phyloP scores from a whole-genome alignment of 148 eudicot genomes.

The Polygonum aviculare region DNA sequence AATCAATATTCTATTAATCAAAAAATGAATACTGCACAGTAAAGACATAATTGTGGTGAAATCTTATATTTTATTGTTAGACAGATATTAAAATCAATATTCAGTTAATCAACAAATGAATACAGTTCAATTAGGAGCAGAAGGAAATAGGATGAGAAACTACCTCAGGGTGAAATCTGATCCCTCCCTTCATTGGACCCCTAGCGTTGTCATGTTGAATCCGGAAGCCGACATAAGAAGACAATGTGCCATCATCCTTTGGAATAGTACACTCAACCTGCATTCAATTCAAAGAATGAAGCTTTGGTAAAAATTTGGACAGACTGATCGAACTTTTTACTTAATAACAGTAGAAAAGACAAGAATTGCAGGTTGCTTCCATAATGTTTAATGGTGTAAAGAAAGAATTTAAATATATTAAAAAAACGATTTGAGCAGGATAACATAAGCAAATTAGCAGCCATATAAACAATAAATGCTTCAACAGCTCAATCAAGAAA shows the following conservation, averaged over 20 bases:
- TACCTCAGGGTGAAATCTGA: slow-evolving; percentile 99
- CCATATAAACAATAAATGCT: not conserved
- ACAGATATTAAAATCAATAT: not conserved
- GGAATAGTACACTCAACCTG: slow-evolving; percentile 99
- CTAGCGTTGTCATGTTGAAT: slow-evolving; percentile 96
- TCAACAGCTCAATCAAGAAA: not conserved
- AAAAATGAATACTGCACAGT: not conserved
- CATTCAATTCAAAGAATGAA: slow-evolving; percentile 13
- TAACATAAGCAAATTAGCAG: not conserved
- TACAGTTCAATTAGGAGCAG: not conserved
- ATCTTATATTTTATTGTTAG: no score
- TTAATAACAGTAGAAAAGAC: not conserved
- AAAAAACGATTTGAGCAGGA: not conserved
- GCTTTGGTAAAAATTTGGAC: not conserved
- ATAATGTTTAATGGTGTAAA: not conserved
- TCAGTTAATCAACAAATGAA: not conserved
- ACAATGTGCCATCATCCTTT: slow-evolving; percentile 86
- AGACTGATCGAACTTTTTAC: not conserved
- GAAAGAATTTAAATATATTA: not conserved
- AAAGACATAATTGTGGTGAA: not conserved
- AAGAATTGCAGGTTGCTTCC: not conserved
- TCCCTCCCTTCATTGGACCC: slow-evolving; percentile 99
- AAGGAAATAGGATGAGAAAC: slow-evolving; percentile 12
- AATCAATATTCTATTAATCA: not conserved
- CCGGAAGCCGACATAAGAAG: slow-evolving; percentile 87